Conservation (phyloP, 371 early-diverging fungal genomes). For the Funneliformis caledonium region DNA sequence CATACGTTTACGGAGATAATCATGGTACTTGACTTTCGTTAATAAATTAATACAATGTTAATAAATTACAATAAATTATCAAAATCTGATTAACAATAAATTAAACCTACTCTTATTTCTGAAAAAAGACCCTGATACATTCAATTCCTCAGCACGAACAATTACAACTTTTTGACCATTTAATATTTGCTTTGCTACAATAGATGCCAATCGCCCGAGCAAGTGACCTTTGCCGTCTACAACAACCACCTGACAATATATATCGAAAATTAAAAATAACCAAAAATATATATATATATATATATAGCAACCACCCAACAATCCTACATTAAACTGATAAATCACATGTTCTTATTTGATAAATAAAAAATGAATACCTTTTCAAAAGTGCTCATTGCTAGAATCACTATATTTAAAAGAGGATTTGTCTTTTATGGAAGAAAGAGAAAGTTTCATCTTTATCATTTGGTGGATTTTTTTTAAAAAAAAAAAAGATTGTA, state of each 20-base stretch:
- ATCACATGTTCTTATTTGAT: neutral
- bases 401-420: conserved; percentile 9
- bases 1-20: conserved; percentile 98
- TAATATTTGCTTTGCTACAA: conserved; percentile 98
- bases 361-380: conserved; percentile 44
- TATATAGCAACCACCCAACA: neutral
- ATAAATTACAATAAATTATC: neutral
- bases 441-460: neutral
- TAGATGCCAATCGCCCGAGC: conserved; percentile 98
- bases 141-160: conserved; percentile 98
- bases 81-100: conserved; percentile 8
- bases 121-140: conserved; percentile 98
- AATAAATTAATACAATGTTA: conserved; percentile 9
- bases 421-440: neutral
- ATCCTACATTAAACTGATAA: neutral
- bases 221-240: conserved; percentile 99
- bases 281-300: neutral
- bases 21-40: conserved; percentile 85
- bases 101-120: conserved; percentile 94
- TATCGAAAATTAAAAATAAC: neutral
- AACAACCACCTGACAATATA: conserved; percentile 82
- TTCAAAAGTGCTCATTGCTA: conserved; percentile 54
- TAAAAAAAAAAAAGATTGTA: neutral
- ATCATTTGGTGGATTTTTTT: neutral
- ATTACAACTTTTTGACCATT: conserved; percentile 98